A percentile compares a stretch with the other conserved stretches of the same genome.
These are phyloP conservation scores for Trebouxia sp. DNA, from an alignment of 139 green algal species.

Conservation along the genomic window DNA sequence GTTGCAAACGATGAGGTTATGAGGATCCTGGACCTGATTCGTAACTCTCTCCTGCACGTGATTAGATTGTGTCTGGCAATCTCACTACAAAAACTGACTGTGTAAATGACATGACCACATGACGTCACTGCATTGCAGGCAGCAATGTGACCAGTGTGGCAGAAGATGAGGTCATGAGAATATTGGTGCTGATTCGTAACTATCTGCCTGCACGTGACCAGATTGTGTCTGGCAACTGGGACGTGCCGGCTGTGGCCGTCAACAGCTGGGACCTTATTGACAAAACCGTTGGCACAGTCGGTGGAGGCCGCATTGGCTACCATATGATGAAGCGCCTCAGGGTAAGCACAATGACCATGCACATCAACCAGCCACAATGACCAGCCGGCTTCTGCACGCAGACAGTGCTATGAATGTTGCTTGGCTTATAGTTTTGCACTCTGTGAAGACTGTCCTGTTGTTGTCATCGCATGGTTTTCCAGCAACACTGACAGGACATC, in stretches of 20 bases:
- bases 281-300: conserved; percentile 41
- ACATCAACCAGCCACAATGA: too few relatives aligned
- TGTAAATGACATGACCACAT: too few relatives aligned
- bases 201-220: conserved; percentile 28
- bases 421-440: too few relatives aligned
- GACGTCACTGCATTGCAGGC: too few relatives aligned
- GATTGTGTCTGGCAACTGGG: conserved; percentile 10
- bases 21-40: conserved; percentile 24
- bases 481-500: too few relatives aligned
- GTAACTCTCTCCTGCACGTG: conserved; percentile 36
- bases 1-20: conserved; percentile 37
- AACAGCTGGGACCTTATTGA: conserved; percentile 32
- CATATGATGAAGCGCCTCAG: conserved; percentile 34
- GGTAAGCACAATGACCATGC: conserved; percentile 1
- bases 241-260: conserved; percentile 15
- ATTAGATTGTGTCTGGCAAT: too few relatives aligned
- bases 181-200: conserved; percentile 34
- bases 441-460: too few relatives aligned
- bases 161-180: conserved; percentile 38
- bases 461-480: too few relatives aligned
- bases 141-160: conserved; percentile 36
- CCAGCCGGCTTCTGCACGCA: too few relatives aligned
- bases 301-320: conserved; percentile 30
- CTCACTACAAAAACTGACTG: too few relatives aligned
- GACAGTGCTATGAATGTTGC: too few relatives aligned